Evolutionary conservation across 2,329 filamentous ascomycete species (phyloP), one percentile per base, ranked within the genome.

Genomic region (Chrysoporthe cubensis): DNA sequence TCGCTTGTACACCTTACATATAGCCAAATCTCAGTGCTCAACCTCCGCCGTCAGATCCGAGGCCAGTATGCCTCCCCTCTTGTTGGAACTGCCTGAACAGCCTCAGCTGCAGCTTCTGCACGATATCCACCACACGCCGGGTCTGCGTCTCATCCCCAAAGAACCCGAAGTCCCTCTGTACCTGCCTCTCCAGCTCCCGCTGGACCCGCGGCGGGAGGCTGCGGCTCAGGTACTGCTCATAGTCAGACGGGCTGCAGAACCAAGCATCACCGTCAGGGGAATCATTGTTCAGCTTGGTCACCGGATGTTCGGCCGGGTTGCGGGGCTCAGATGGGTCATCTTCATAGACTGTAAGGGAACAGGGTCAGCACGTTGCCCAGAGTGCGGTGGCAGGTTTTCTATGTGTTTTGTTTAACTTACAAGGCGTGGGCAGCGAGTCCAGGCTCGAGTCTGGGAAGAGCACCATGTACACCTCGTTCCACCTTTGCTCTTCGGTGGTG

Each of bases 401-500:
- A 3, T 61, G 6, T 61, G 4, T 46, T 32, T 1, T 6, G n/a
- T 1, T 3, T n/a, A 48, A 57, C 69, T 69, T 65, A 70, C 69
- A 70, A 58, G 69, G 67, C 26, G 69, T 64, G 21, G 69, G 69
- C 37, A 70, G 34, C 14, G 62, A 58, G 34, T 60, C 61, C 21
- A 58, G 32, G 4, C 32, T 32, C 42, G 62, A 61, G 7, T 44
- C 64, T 9, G 69, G 69, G 52, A 70, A 70, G 2, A 70, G 46
- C n/a, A 67, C 54, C 16, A 69, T 58, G 40, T 70, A 70, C 4
- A 70, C 64, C 44, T 70, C 69, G 21, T 59, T 63, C 69, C 69
- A 70, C 48, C 69, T 52, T 21, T 69, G 67, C 64, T 70, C 69
- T 52, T 70, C 69, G 5, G 67, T 69, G 14, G 69, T 70, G 26